Evolutionary conservation across 352 stramenopile species (phyloP).

Genomic region (Phytophthora uliginosa): DNA sequence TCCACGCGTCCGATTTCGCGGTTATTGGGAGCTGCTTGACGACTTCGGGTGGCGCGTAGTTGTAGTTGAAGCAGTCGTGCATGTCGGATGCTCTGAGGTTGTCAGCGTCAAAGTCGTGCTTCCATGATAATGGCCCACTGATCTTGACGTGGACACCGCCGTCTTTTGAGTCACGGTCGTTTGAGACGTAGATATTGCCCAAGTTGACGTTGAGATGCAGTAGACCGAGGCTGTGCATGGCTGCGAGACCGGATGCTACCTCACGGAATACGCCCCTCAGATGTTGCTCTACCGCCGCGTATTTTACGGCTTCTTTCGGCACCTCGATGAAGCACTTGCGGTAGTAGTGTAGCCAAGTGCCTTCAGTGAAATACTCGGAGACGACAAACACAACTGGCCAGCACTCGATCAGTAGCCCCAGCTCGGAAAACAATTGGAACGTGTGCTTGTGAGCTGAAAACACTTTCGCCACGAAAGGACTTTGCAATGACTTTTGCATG

Average conservation of each 20-base stretch:
- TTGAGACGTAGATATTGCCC: constrained; percentile 52
- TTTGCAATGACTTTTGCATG: constrained; percentile 49
- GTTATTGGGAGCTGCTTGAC: constrained; percentile 40
- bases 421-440: constrained; percentile 74
- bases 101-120: constrained; percentile 44
- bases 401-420: constrained; percentile 67
- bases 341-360: constrained; percentile 53
- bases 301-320: constrained; percentile 14
- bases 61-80: constrained; percentile 47
- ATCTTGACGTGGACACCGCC: constrained; percentile 40
- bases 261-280: constrained; percentile 52
- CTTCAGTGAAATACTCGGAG: constrained; percentile 50
- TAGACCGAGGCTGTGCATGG: constrained; percentile 66
- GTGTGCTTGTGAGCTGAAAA: constrained; percentile 50
- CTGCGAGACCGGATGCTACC: constrained; percentile 54
- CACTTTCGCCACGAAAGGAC: constrained; percentile 49
- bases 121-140: constrained; percentile 54
- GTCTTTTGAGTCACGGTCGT: background rate
- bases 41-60: constrained; percentile 56
- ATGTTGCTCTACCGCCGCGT: constrained; percentile 41
- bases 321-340: constrained; percentile 10
- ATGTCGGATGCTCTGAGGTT: constrained; percentile 44
- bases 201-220: constrained; percentile 71
- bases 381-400: constrained; percentile 69
- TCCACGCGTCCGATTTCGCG: constrained; percentile 68